Percentiles rank a stretch among this genome's conserved stretches.
Conservation (phyloP, 108 stramenopile genomes). For the Nitzschia putrida region DNA sequence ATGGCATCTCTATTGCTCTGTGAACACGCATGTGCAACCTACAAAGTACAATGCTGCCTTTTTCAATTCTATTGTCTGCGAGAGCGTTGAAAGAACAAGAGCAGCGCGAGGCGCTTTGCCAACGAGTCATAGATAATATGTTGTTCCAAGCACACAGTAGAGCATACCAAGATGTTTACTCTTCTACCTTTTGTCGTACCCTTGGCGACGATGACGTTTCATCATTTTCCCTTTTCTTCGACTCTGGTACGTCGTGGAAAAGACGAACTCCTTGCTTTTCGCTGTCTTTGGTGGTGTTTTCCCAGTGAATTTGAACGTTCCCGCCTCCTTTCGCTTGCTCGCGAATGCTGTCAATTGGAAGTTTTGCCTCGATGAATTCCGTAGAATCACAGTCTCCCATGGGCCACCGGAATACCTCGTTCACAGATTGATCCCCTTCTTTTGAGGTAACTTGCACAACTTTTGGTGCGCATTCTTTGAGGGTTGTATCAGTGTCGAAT, state of each 20-base stretch:
- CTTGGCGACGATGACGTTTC: neutral
- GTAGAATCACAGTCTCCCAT: constrained; percentile 57
- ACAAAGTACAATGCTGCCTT: no score
- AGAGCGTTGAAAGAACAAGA: no score
- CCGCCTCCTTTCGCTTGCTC: constrained; percentile 19
- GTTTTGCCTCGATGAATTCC: constrained; percentile 44
- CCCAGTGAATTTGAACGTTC: constrained; percentile 35
- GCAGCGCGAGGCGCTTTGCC: no score
- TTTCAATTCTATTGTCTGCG: no score
- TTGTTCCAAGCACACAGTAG: no score
- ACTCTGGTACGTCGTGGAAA: neutral
- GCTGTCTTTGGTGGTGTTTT: neutral
- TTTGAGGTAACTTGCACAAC: neutral
- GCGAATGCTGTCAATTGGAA: constrained; percentile 49
- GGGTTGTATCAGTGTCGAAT: neutral
- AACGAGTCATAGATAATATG: no score
- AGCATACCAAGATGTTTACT: no score
- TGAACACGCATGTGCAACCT: no score
- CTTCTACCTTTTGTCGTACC: neutral
- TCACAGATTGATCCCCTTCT: neutral
- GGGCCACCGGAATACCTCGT: constrained; percentile 50
- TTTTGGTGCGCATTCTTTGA: neutral
- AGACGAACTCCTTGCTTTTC: neutral
- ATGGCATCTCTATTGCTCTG: neutral
- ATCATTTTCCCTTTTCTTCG: neutral